These are phyloP conservation scores for Tetrahymena thermophila DNA, from an alignment of 73 alveolate genomes.

Conservation along the genomic window DNA sequence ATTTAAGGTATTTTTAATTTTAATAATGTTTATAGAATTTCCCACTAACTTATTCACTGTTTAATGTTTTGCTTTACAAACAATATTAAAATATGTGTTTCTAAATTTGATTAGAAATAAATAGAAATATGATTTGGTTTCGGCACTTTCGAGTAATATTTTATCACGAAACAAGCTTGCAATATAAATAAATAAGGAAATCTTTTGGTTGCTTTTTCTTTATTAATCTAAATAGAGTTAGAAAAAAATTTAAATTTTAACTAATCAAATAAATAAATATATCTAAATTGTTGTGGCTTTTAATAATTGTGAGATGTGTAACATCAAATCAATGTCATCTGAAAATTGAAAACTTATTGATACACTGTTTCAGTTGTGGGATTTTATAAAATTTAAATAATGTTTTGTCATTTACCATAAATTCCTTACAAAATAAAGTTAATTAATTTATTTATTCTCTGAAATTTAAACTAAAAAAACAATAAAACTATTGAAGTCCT, in stretches of 20 bases:
- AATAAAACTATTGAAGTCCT: too few relatives aligned
- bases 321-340: neutral
- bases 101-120: neutral
- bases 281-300: neutral
- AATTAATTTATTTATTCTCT: too few relatives aligned
- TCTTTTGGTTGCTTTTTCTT: too few relatives aligned
- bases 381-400: too few relatives aligned
- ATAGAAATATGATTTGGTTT: neutral
- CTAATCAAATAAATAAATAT: too few relatives aligned
- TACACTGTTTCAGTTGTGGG: neutral
- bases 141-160: neutral
- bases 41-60: neutral
- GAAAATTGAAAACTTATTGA: neutral
- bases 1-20: neutral
- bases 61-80: neutral
- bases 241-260: too few relatives aligned
- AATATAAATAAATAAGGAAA: too few relatives aligned
- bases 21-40: neutral
- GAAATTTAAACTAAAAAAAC: too few relatives aligned
- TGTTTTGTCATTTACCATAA: neutral
- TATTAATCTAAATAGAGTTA: neutral
- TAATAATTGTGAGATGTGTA: neutral
- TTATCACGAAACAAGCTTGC: too few relatives aligned
- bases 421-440: neutral
- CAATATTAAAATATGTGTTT: neutral